Percentiles rank a stretch among this genome's conserved stretches.
Evolutionary conservation across 2,329 filamentous ascomycete species (phyloP).

Genomic region (Penicillium nordicum): DNA sequence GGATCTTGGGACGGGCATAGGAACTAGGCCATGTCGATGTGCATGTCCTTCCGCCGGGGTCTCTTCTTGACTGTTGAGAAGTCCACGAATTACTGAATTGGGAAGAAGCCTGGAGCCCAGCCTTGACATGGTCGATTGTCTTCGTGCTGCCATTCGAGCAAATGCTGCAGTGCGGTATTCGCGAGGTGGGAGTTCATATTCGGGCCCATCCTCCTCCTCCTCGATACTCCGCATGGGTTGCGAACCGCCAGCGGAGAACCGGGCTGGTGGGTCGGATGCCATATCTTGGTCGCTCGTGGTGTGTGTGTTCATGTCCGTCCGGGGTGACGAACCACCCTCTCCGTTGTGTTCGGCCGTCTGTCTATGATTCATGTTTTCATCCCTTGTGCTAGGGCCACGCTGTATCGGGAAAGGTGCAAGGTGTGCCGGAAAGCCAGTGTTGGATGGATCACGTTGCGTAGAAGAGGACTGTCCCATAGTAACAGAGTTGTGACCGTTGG

Average conservation of each 20-base stretch:
- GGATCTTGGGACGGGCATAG: conserved; percentile 36
- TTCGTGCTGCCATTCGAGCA: conserved; percentile 37
- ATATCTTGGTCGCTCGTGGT: conserved; percentile 11
- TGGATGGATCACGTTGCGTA: conserved; percentile 36
- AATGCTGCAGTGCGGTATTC: conserved; percentile 33
- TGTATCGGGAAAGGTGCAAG: conserved; percentile 18
- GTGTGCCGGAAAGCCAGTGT: conserved; percentile 25
- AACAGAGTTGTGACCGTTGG: conserved; percentile 21
- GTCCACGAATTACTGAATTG: conserved; percentile 43
- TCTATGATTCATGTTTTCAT: conserved; percentile 37
- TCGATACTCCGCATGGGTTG: conserved; percentile 35
- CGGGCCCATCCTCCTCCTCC: conserved; percentile 39
- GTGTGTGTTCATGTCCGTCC: conserved; percentile 14
- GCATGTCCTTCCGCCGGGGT: conserved; percentile 45
- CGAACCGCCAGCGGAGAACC: conserved; percentile 7
- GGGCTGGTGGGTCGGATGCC: conserved; percentile 9
- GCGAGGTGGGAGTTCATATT: conserved; percentile 31
- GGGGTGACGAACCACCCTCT: conserved; percentile 18
- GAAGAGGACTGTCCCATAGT: conserved; percentile 47
- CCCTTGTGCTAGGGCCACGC: conserved; percentile 26
- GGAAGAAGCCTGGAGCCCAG: conserved; percentile 49
- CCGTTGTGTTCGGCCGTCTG: conserved; percentile 27
- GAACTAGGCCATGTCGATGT: conserved; percentile 43
- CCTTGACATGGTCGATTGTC: conserved; percentile 48
- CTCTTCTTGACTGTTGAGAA: conserved; percentile 46